Evolutionary conservation across 228 moss, liverwort and hornwort genomes (phyloP).

Genomic region (Sphagnum fallax): DNA sequence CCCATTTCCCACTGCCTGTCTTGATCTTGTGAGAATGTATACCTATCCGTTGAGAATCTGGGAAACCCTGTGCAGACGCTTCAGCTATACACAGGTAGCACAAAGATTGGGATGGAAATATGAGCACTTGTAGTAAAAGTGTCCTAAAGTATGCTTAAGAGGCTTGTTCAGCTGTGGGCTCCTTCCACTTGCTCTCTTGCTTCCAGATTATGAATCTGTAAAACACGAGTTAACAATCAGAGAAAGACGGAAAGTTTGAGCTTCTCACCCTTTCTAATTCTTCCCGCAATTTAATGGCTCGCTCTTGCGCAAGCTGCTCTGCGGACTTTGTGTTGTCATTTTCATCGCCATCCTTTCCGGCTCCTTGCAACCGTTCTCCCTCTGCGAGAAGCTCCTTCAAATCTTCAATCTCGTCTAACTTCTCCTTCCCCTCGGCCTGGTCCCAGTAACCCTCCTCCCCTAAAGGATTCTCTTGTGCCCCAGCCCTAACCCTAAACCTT

Average conservation of each 20-base stretch:
- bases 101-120: too few relatives aligned
- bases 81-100: too few relatives aligned
- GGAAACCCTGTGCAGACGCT: too few relatives aligned
- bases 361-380: constrained; percentile 51
- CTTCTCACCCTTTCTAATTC: constrained; percentile 59
- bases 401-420: constrained; percentile 42
- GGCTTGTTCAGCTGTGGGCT: too few relatives aligned
- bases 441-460: constrained; percentile 40
- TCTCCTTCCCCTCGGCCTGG: constrained; percentile 40
- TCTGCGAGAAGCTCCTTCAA: constrained; percentile 58
- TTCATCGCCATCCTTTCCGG: constrained; percentile 27
- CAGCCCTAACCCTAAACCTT: constrained; percentile 21
- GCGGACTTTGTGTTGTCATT: constrained; percentile 26
- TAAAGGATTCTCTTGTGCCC: constrained; percentile 16
- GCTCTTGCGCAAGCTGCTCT: constrained; percentile 61
- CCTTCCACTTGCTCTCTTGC: too few relatives aligned
- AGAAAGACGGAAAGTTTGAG: neutral
- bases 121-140: too few relatives aligned
- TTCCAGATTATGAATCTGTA: neutral
- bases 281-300: constrained; percentile 63
- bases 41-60: too few relatives aligned
- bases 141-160: too few relatives aligned
- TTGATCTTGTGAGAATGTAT: too few relatives aligned
- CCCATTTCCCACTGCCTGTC: too few relatives aligned
- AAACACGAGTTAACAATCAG: constrained; percentile 1